Base-by-base conservation (phyloP, 2,329 filamentous ascomycete genomes). In the Dactylella cylindrospora region DNA sequence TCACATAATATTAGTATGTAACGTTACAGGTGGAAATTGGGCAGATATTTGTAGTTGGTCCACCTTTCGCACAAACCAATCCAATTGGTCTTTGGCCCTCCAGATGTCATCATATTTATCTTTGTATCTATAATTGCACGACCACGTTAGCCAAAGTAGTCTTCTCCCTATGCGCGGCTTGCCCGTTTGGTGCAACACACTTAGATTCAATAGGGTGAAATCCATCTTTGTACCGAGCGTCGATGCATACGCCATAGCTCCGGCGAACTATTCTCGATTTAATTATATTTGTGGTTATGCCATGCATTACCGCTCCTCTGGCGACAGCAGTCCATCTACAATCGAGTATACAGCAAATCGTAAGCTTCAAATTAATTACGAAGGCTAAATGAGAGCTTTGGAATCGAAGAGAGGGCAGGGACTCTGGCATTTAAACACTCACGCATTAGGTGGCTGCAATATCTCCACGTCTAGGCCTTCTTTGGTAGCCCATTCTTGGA, bases 281-380 rank as follows among this genome's bases (percentile, higher is more conserved):
- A 13, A 50, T 28, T 17, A 43, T 51, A 12, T 43, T 26, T 17
- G 20, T 35, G n/a, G 40, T 29, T 9, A 51, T 29, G 26, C 47
- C 47, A 25, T 51, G 36, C 47, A 41, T 51, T 19, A 41, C 35
- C 3, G 35, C 47, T n/a, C 47, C 47, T 26, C 47, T 35, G 15
- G 47, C 47, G 23, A 51, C 41, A 33, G 47, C 13, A n/a, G 47
- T 41, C 47, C 47, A 51, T 12, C 47, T 50, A n/a, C 6, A 4
- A 8, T 19, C 13, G 35, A 19, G 6, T 38, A 13, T 22, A 36
- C 19, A 7, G 6, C 9, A 20, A 2, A 7, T n/a, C n/a, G n/a
- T n/a, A n/a, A n/a, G 9, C 6, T 2, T 12, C 8, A 20, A 13
- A 1, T 23, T 36, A 19, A 38, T 31, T 28, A 2, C 22, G 22